These are phyloP conservation scores for Cymbidium sinense DNA, from an alignment of 106 monocot genomes.

Conservation along the genomic window DNA sequence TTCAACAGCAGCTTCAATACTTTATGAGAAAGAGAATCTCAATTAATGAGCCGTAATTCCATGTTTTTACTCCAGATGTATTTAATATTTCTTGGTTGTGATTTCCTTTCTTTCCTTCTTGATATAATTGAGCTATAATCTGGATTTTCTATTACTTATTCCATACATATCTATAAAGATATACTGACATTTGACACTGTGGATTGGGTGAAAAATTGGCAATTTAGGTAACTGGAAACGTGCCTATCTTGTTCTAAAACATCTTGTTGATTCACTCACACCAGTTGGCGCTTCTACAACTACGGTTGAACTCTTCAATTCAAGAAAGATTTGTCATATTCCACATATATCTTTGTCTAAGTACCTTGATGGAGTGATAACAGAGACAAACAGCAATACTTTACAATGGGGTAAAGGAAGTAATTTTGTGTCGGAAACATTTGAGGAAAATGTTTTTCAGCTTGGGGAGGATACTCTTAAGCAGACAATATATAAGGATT, in stretches of 20 bases:
- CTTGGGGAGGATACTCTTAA: constrained; percentile 16
- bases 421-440: constrained; percentile 12
- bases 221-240: constrained; percentile 78
- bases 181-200: not conserved
- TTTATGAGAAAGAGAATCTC: not conserved
- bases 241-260: constrained; percentile 51
- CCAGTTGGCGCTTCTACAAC: constrained; percentile 20
- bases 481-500: constrained; percentile 4
- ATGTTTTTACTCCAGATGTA: not conserved
- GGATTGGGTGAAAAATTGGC: not conserved
- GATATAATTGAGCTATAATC: not conserved
- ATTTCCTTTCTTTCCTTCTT: not conserved
- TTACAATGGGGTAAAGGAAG: constrained; percentile 62
- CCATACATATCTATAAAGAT: not conserved
- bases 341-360: constrained; percentile 47
- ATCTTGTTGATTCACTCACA: constrained; percentile 53
- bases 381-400: constrained; percentile 14
- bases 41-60: not conserved
- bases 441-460: constrained; percentile 22
- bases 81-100: not conserved
- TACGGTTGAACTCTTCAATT: constrained; percentile 2
- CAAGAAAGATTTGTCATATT: constrained; percentile 19
- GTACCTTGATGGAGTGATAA: constrained; percentile 36
- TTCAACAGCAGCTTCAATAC: not conserved
- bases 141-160: not conserved